A percentile compares a stretch with the other conserved stretches of the same genome.
Conservation (phyloP, 805 yeast species). For the Schizosaccharomyces japonicus region DNA sequence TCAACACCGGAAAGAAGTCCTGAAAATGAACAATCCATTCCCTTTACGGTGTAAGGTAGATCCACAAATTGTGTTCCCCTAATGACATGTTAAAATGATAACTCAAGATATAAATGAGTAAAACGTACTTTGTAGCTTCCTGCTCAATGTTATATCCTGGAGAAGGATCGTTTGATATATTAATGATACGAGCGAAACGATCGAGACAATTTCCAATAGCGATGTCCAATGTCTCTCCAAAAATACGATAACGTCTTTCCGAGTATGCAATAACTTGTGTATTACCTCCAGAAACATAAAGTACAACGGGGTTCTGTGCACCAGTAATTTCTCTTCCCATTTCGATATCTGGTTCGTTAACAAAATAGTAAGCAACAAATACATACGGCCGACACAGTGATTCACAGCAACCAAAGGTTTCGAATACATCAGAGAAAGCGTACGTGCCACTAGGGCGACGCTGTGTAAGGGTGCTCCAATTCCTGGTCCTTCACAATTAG, state of each 20-base stretch:
- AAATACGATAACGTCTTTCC: slow-evolving; percentile 79
- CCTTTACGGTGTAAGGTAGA: slow-evolving; percentile 89
- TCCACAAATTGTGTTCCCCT: slow-evolving; percentile 29
- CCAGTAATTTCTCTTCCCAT: slow-evolving; percentile 98
- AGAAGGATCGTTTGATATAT: slow-evolving; percentile 76
- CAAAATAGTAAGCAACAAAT: not conserved
- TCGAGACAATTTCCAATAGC: slow-evolving; percentile 95
- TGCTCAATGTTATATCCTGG: slow-evolving; percentile 97
- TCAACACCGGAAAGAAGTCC: slow-evolving; percentile 80
- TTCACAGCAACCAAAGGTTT: slow-evolving; percentile 83
- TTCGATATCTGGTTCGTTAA: slow-evolving; percentile 42
- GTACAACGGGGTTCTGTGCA: slow-evolving; percentile 90
- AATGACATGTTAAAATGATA: not conserved
- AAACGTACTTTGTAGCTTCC: slow-evolving; percentile 43
- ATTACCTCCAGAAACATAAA: slow-evolving; percentile 94
- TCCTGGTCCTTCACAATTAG: slow-evolving; percentile 62
- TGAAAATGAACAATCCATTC: slow-evolving; percentile 93
- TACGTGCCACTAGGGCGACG: slow-evolving; percentile 78
- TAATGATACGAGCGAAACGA: slow-evolving; percentile 75
- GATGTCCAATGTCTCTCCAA: slow-evolving; percentile 94
- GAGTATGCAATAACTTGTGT: slow-evolving; percentile 96
- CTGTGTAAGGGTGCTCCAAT: slow-evolving; percentile 97
- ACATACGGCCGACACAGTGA: slow-evolving; percentile 68
- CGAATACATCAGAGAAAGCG: slow-evolving; percentile 54
- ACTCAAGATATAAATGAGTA: slow-evolving; percentile 14